Base-by-base conservation (phyloP, 2,329 filamentous ascomycete species). In the Nigrospora sphaerica region DNA sequence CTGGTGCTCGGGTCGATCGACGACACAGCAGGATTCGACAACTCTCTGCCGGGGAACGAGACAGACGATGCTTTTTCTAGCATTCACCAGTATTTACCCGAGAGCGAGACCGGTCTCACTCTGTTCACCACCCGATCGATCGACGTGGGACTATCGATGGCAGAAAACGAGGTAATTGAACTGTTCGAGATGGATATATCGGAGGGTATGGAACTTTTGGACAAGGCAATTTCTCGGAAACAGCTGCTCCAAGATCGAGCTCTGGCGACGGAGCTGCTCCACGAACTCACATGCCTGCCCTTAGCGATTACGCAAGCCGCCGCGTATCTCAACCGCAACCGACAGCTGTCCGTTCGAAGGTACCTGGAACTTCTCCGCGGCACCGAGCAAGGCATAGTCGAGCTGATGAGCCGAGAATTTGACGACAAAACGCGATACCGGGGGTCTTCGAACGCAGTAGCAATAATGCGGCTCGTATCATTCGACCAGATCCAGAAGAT, bases 401-500 rank as follows among this genome's bases (percentile, higher is more conserved):
- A 55, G 28, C 42, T 69, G 4, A 54, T 70, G 34, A 65, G 58
- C 45, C 48, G 53, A 45, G 59, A 66, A 12, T 66, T 69, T 31
- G 51, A 52, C 6, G 66, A 70, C 47, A 52, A 57, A 4, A 56
- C 45, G 2, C 58, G 61, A 28, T 65, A 69, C 48, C 46, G 38
- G 12, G 49, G 44, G 1, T 54, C 62, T 3, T 59, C 61, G 41
- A 62, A 65, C 23, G 57, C 67, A 1, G 56, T 71, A 5, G 63
- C 63, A 9, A 61, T 58, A 0, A 69, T 69, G 1, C 68, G 61
- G 55, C 52, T 67, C 1, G 57, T 72, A 23, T 70, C 69, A 0
- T 68, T 74, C 34, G 54, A 67, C n/a, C 57, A 64, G 35, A 67
- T 71, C 37, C 50, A 48, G 17, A 46, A 50, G 35, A 47, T 32